These are phyloP conservation scores for Sisymbrium altissimum DNA, from an alignment of 345 rosid genomes.

Conservation along the genomic window DNA sequence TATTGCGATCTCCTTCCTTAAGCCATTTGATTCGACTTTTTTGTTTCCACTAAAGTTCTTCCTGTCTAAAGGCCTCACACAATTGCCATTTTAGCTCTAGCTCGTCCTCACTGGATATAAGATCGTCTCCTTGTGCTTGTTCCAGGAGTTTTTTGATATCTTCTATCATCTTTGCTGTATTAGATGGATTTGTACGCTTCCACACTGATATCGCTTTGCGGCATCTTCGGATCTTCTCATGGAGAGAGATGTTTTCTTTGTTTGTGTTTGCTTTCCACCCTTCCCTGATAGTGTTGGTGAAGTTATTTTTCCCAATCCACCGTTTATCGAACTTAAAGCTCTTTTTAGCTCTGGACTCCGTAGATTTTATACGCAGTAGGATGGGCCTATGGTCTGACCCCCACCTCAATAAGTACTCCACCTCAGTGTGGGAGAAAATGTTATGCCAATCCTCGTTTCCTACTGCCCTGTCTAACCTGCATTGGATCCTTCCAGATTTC, in stretches of 20 bases:
- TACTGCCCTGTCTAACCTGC: not conserved
- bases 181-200: not conserved
- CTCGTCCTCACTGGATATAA: not conserved
- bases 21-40: not conserved
- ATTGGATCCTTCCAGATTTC: not conserved
- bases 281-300: rapidly evolving
- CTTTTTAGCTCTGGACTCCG: not conserved
- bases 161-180: not conserved
- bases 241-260: no score
- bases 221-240: no score
- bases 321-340: not conserved
- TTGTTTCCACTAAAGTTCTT: not conserved
- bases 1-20: not conserved
- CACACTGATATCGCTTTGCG: no score
- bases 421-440: not conserved
- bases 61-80: not conserved
- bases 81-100: not conserved
- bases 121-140: not conserved
- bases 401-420: not conserved
- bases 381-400: not conserved
- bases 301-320: not conserved
- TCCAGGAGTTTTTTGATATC: not conserved
- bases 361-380: not conserved
- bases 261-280: not conserved
- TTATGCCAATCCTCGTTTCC: not conserved